phyloP scores from a whole-genome alignment of 2,329 filamentous ascomycete genomes.

The Monilinia laxa region DNA sequence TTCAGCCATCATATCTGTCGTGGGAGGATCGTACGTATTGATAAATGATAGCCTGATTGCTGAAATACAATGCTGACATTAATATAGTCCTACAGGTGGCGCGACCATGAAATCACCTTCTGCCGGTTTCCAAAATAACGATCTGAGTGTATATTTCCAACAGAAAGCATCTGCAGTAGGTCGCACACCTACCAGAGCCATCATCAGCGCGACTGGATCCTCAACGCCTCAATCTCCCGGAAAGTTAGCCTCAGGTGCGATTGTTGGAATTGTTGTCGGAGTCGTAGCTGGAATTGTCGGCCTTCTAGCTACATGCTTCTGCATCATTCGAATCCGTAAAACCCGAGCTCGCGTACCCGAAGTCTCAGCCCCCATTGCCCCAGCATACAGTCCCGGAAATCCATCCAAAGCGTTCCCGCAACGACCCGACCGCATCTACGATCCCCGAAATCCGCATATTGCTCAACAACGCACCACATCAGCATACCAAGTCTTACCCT shows the following conservation, averaged over 20 bases:
- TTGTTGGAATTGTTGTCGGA: constrained; percentile 48
- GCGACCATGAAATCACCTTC: constrained; percentile 54
- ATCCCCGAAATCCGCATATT: constrained; percentile 24
- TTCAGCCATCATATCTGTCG: constrained; percentile 48
- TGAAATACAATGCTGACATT: constrained; percentile 16
- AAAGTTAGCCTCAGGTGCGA: constrained; percentile 43
- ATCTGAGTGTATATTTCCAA: constrained; percentile 55
- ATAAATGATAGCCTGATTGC: neutral
- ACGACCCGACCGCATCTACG: constrained; percentile 24
- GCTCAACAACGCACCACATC: neutral
- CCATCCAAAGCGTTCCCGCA: constrained; percentile 16
- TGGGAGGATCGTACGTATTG: constrained; percentile 48
- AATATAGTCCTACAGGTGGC: constrained; percentile 46
- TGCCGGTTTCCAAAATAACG: constrained; percentile 50
- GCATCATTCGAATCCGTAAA: constrained; percentile 38
- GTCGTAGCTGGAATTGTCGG: constrained; percentile 19
- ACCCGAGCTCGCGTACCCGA: constrained; percentile 6
- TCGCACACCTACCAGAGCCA: constrained; percentile 51
- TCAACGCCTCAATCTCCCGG: constrained; percentile 32
- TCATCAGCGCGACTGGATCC: constrained; percentile 27
- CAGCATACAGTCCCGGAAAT: constrained; percentile 11
- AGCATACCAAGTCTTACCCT: constrained; percentile 5
- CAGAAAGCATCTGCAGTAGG: constrained; percentile 48
- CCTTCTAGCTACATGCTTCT: constrained; percentile 33
- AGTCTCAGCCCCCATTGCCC: constrained; percentile 14